Evolutionary conservation across 2,329 filamentous ascomycete genomes (phyloP).

Genomic region (Leptographium procerum): DNA sequence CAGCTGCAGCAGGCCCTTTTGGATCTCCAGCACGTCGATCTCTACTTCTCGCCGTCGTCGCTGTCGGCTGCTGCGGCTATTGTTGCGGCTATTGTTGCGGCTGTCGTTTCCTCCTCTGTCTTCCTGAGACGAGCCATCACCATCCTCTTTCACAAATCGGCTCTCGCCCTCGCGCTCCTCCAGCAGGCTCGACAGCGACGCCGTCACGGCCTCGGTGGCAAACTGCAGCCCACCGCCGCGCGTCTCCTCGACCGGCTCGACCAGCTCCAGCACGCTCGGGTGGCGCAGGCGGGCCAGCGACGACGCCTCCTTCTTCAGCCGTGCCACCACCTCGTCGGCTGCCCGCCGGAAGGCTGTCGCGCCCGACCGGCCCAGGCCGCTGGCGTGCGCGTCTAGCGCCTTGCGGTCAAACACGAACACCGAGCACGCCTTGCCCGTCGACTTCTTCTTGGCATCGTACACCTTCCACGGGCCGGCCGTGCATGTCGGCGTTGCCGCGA

Average conservation of each 20-base stretch:
- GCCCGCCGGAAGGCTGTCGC: slow-evolving; percentile 44
- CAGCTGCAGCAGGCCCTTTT: slow-evolving; percentile 88
- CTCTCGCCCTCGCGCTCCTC: slow-evolving; percentile 67
- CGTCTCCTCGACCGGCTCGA: slow-evolving; percentile 92
- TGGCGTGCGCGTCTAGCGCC: slow-evolving; percentile 57
- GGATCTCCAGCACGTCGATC: slow-evolving; percentile 93
- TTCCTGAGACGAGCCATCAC: slow-evolving; percentile 54
- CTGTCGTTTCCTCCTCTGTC: too few species aligned
- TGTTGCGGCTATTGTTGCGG: slow-evolving; percentile 59
- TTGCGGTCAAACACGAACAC: slow-evolving; percentile 94
- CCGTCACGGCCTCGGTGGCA: slow-evolving; percentile 82
- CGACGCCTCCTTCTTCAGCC: slow-evolving; percentile 83
- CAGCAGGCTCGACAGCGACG: slow-evolving; percentile 71
- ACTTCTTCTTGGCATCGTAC: slow-evolving; percentile 94
- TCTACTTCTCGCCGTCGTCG: slow-evolving; percentile 70
- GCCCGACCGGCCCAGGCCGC: slow-evolving; percentile 49
- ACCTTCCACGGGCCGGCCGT: slow-evolving; percentile 92
- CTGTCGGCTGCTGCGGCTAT: slow-evolving; percentile 54
- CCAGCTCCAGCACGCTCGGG: slow-evolving; percentile 81
- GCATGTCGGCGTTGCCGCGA: slow-evolving; percentile 65
- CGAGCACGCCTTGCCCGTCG: slow-evolving; percentile 76
- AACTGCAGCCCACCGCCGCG: slow-evolving; percentile 88
- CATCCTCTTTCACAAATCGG: slow-evolving; percentile 48
- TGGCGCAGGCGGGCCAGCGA: slow-evolving; percentile 81
- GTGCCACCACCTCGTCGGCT: slow-evolving; percentile 82